phyloP scores from a whole-genome alignment of 2,329 filamentous ascomycete species.

The Penicillium sp. region DNA sequence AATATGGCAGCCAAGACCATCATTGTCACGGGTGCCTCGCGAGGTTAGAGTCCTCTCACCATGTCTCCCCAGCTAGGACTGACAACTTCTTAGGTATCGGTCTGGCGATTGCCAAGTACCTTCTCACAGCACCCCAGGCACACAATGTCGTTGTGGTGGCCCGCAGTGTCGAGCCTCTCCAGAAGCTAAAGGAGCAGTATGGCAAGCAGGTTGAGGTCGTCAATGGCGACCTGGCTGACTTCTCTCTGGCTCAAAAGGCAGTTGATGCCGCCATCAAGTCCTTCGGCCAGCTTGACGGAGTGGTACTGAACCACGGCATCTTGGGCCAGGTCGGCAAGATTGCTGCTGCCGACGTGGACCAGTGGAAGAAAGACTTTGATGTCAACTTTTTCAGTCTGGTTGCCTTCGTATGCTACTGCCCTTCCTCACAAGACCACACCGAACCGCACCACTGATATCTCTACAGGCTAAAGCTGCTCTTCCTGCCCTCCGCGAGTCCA shows the following conservation, averaged over 20 bases:
- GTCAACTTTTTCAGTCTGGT: constrained; percentile 87
- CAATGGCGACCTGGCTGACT: constrained; percentile 63
- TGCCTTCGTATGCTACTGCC: constrained; percentile 66
- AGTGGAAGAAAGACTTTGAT: constrained; percentile 79
- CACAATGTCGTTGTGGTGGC: constrained; percentile 66
- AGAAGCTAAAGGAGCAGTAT: constrained; percentile 61
- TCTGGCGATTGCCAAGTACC: constrained; percentile 64
- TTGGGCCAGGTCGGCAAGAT: constrained; percentile 77
- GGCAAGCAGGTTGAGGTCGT: constrained; percentile 61
- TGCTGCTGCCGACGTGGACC: constrained; percentile 68
- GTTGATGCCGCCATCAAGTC: constrained; percentile 68
- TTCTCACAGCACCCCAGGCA: constrained; percentile 57
- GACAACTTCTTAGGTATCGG: constrained; percentile 61
- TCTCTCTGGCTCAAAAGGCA: constrained; percentile 63
- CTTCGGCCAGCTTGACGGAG: constrained; percentile 76
- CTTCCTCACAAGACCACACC: neutral
- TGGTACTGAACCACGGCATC: constrained; percentile 88
- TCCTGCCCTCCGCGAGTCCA: constrained; percentile 40
- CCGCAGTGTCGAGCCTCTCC: constrained; percentile 60
- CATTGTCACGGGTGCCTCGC: constrained; percentile 71
- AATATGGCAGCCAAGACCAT: constrained; percentile 67
- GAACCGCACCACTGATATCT: constrained; percentile 9
- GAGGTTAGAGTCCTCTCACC: constrained; percentile 51
- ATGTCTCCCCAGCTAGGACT: constrained; percentile 4
- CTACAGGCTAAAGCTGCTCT: constrained; percentile 40